A percentile compares a stretch with the other conserved stretches of the same genome.
Conservation (phyloP, 2,329 filamentous ascomycete species). For the Trichoderma aggressivum region DNA sequence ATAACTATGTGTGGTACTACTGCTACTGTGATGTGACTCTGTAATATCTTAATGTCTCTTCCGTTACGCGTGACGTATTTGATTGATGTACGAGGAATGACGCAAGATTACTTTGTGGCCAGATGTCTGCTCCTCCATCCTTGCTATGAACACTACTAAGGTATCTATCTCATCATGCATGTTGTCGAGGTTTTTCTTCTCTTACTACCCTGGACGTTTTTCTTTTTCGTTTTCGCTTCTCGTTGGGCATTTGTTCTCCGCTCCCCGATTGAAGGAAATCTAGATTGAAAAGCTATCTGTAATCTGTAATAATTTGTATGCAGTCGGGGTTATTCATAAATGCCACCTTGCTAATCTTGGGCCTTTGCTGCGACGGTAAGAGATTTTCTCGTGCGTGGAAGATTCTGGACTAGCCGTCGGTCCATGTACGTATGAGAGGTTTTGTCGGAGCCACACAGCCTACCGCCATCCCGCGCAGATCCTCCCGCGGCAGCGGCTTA, state of each 20-base stretch:
- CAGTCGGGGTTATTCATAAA: neutral
- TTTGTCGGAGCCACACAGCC: neutral
- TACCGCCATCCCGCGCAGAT: neutral
- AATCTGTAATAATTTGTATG: neutral
- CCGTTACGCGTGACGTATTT: neutral
- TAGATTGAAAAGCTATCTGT: neutral
- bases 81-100: neutral
- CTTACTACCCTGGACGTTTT: neutral
- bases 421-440: neutral
- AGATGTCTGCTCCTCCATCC: neutral
- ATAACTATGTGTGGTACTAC: neutral
- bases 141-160: no score
- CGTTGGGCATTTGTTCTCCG: neutral
- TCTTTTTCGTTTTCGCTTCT: neutral
- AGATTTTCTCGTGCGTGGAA: neutral
- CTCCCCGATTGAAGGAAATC: neutral
- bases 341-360: neutral
- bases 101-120: neutral
- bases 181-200: neutral
- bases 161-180: neutral
- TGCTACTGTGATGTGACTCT: neutral
- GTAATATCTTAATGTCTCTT: neutral
- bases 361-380: neutral
- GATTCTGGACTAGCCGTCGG: neutral
- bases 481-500: neutral